Conservation (phyloP, 345 rosid species). For the Fremontodendron californicum region DNA sequence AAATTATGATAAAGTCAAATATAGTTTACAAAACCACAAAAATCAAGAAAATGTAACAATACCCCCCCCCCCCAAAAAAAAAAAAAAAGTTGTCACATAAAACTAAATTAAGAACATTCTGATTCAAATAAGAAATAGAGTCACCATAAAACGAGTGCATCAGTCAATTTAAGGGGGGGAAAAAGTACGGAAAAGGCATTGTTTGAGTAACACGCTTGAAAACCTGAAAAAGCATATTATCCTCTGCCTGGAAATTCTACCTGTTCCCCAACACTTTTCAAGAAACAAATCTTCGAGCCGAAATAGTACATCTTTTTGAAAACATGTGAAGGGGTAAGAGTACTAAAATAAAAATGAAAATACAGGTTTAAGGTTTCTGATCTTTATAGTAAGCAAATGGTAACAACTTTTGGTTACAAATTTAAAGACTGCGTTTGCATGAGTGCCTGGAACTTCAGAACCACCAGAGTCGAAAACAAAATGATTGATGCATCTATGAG, state of each 20-base stretch:
- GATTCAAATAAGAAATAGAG: neutral
- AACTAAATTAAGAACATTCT: neutral
- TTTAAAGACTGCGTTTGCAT: conserved; percentile 74
- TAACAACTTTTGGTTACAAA: conserved; percentile 51
- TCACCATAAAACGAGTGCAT: neutral
- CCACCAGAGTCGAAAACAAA: conserved; percentile 70
- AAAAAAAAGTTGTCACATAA: neutral
- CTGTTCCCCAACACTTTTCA: conserved; percentile 32
- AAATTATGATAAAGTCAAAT: neutral
- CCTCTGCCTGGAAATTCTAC: conserved; percentile 27
- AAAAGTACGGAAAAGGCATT: conserved; percentile 2
- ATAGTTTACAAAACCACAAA: conserved; percentile 1
- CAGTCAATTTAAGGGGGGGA: neutral
- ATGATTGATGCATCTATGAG: conserved; percentile 61
- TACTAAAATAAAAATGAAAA: conserved; percentile 25
- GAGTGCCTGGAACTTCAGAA: conserved; percentile 83
- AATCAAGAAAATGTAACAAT: neutral
- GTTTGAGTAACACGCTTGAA: conserved; percentile 22
- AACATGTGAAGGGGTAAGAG: conserved; percentile 25
- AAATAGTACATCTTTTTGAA: conserved; percentile 36
- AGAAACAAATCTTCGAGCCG: conserved; percentile 17
- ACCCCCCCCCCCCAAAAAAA: too few species aligned
- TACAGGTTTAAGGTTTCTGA: conserved; percentile 55
- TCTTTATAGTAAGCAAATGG: conserved; percentile 48
- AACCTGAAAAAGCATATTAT: conserved; percentile 14